These are phyloP conservation scores for Phytophthora cactorum DNA, from an alignment of 352 stramenopile species.

Conservation along the genomic window DNA sequence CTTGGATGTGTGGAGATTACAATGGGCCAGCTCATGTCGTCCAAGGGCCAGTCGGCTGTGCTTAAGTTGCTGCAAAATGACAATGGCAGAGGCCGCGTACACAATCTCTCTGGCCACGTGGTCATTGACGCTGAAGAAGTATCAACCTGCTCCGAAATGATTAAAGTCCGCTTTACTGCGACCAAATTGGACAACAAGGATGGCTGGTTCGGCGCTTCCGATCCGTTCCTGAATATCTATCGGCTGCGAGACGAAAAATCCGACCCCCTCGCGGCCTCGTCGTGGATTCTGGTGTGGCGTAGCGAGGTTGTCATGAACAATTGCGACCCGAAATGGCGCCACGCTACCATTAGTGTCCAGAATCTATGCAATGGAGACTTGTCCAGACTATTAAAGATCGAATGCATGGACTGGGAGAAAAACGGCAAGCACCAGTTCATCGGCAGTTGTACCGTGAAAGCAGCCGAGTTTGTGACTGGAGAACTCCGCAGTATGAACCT, in stretches of 20 bases:
- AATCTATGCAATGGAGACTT: conserved; percentile 74
- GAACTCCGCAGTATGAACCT: conserved; percentile 57
- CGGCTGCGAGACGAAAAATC: conserved; percentile 49
- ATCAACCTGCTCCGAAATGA: conserved; percentile 62
- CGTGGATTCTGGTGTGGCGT: conserved; percentile 74
- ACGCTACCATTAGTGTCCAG: conserved; percentile 64
- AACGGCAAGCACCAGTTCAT: conserved; percentile 78
- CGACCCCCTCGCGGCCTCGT: conserved; percentile 45
- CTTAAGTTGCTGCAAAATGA: conserved; percentile 66
- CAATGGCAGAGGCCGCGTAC: conserved; percentile 32
- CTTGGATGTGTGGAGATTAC: conserved; percentile 79
- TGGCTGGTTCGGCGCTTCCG: conserved; percentile 76
- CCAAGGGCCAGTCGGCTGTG: conserved; percentile 61
- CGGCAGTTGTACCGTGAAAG: conserved; percentile 55
- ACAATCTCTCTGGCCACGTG: conserved; percentile 64
- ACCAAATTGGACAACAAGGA: conserved; percentile 83
- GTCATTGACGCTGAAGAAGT: conserved; percentile 80
- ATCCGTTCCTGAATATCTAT: conserved; percentile 84
- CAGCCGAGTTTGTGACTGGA: conserved; percentile 62
- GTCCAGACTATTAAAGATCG: conserved; percentile 61
- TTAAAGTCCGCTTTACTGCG: conserved; percentile 66
- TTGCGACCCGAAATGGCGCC: conserved; percentile 68
- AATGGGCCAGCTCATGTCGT: conserved; percentile 79
- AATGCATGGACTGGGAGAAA: conserved; percentile 83
- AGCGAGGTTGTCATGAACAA: conserved; percentile 75